Evolutionary conservation across 106 monocot genomes (phyloP).

Genomic region (Dioscorea zingiberensis): DNA sequence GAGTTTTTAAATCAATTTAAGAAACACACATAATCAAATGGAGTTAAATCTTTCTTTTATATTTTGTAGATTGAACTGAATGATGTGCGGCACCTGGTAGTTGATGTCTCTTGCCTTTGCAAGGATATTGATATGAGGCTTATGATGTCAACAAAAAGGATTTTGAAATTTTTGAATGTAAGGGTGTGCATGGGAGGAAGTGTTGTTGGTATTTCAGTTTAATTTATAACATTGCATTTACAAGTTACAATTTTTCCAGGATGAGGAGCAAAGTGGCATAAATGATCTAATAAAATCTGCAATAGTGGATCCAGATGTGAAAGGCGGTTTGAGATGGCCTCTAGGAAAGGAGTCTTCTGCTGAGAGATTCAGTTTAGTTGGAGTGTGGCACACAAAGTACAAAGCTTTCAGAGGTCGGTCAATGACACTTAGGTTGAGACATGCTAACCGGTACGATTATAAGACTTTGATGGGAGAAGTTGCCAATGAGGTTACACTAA

Average conservation of each 20-base stretch:
- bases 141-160: slow-evolving; percentile 33
- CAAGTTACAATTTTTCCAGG: slow-evolving; percentile 22
- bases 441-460: slow-evolving; percentile 54
- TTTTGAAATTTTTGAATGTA: slow-evolving; percentile 42
- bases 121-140: slow-evolving; percentile 64
- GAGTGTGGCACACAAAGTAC: slow-evolving; percentile 43
- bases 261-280: slow-evolving; percentile 35
- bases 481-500: slow-evolving; percentile 48
- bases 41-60: not conserved
- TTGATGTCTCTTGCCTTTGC: slow-evolving; percentile 54
- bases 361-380: slow-evolving; percentile 42
- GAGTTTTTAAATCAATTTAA: no score
- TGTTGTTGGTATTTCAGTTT: not conserved
- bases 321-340: slow-evolving; percentile 77
- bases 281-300: slow-evolving; percentile 45
- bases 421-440: slow-evolving; percentile 39
- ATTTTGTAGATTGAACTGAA: slow-evolving; percentile 42
- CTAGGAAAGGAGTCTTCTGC: slow-evolving; percentile 42
- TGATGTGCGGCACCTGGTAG: slow-evolving; percentile 52
- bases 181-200: slow-evolving; percentile 8
- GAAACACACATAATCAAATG: no score
- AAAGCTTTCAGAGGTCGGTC: slow-evolving; percentile 27
- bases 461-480: slow-evolving; percentile 43
- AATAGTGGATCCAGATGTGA: slow-evolving; percentile 48
- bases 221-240: not conserved